Conservation (phyloP, 2,329 filamentous ascomycete genomes). For the Fusarium protoensiforme region DNA sequence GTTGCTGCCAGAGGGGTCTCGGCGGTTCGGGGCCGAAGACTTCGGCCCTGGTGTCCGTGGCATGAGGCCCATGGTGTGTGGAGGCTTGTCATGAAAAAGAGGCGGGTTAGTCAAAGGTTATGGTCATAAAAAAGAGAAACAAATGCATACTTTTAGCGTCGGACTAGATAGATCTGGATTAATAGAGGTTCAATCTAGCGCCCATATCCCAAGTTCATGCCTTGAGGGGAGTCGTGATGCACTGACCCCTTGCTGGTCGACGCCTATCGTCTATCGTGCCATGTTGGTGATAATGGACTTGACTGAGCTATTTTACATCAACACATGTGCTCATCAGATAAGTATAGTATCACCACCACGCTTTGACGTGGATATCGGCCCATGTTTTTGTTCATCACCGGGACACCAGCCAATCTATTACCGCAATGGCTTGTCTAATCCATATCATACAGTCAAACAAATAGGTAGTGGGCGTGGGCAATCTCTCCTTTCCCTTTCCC, state of each 20-base stretch:
- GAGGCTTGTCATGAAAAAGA: conserved; percentile 6
- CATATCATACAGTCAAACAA: conserved; percentile 45
- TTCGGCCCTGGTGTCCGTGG: conserved; percentile 2
- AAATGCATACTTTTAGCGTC: conserved; percentile 31
- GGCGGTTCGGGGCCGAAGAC: conserved; percentile 9
- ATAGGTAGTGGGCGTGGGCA: conserved; percentile 32
- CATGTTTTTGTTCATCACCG: conserved; percentile 29
- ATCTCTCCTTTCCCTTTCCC: conserved; percentile 15
- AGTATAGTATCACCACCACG: conserved; percentile 13
- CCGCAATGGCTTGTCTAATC: conserved; percentile 44
- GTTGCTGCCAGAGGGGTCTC: conserved; percentile 11
- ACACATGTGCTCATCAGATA: not conserved
- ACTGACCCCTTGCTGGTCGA: not conserved
- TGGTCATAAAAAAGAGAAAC: not conserved
- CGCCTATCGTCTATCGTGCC: not conserved
- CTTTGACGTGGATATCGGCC: conserved; percentile 16
- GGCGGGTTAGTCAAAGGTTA: not conserved
- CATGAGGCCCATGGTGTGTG: conserved; percentile 8
- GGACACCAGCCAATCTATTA: conserved; percentile 38
- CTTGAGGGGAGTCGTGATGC: not conserved
- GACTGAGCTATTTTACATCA: not conserved
- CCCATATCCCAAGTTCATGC: conserved; percentile 14
- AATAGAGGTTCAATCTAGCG: conserved; percentile 32
- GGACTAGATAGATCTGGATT: conserved; percentile 22
- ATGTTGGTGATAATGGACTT: not conserved